phyloP scores from a whole-genome alignment of 768 basidiomycete genomes.

The Chiua virens region DNA sequence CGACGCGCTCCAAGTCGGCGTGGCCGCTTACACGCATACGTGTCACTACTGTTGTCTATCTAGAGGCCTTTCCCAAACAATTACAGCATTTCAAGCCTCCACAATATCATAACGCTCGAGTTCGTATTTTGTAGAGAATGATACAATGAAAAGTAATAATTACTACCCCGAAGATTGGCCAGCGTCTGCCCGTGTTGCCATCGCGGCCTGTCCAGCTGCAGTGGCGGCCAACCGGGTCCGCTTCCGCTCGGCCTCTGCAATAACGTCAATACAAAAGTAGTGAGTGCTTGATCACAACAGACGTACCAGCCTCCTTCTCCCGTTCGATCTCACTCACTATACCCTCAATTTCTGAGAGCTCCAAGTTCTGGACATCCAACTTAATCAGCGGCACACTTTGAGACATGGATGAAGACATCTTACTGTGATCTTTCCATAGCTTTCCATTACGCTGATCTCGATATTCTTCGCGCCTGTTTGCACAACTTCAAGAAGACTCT shows the following conservation, averaged over 20 bases:
- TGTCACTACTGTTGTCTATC: conserved; percentile 27
- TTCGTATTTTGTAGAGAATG: conserved; percentile 6
- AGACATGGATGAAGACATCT: conserved; percentile 17
- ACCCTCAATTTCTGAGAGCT: conserved; percentile 81
- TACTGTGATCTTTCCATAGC: conserved; percentile 91
- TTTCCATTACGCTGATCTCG: conserved; percentile 97
- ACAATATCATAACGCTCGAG: background rate
- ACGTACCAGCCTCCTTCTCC: conserved; percentile 92
- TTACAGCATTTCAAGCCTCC: background rate
- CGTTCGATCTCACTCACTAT: conserved; percentile 93
- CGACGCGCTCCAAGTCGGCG: too few species aligned
- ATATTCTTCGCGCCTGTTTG: conserved; percentile 99
- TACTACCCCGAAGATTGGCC: conserved; percentile 39
- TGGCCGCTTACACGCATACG: background rate
- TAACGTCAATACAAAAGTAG: conserved; percentile 2
- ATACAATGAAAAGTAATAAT: conserved; percentile 15
- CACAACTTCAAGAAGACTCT: conserved; percentile 94
- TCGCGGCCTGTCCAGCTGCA: conserved; percentile 87
- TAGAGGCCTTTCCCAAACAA: conserved; percentile 27
- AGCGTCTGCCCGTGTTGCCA: conserved; percentile 57
- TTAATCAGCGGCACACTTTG: background rate
- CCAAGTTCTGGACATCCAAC: conserved; percentile 63
- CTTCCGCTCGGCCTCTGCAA: conserved; percentile 91
- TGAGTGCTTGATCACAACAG: background rate
- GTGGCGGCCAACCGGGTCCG: conserved; percentile 87